Percentiles rank a stretch among this genome's conserved stretches.
Evolutionary conservation across 352 stramenopile species (phyloP).

Genomic region (Globisporangium emineosum): DNA sequence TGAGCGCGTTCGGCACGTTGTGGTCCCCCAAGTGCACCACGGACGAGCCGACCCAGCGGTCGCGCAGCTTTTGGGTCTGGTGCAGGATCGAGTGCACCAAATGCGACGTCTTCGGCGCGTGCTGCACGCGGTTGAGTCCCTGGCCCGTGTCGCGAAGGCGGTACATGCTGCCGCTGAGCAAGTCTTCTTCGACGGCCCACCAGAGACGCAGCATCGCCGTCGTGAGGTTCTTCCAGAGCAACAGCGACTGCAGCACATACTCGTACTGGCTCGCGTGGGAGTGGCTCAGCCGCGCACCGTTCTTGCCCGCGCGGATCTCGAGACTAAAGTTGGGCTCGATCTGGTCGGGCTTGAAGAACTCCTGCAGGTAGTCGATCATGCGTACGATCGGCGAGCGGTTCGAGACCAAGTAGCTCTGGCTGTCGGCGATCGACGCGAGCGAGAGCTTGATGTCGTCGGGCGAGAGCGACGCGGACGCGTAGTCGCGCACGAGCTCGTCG

Average conservation of each 20-base stretch:
- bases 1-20: conserved; percentile 94
- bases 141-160: conserved; percentile 62
- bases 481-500: conserved; percentile 36
- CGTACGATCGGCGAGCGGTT: conserved; percentile 56
- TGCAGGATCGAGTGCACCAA: conserved; percentile 52
- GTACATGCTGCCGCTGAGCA: conserved; percentile 52
- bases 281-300: conserved; percentile 57
- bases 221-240: conserved; percentile 66
- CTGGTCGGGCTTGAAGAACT: conserved; percentile 53
- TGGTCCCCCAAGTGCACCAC: conserved; percentile 93
- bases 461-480: conserved; percentile 41
- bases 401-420: conserved; percentile 53
- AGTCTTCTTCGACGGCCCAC: conserved; percentile 61
- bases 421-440: conserved; percentile 53
- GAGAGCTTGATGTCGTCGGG: conserved; percentile 50
- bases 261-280: conserved; percentile 57
- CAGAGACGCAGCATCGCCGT: conserved; percentile 57
- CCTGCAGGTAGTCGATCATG: conserved; percentile 63
- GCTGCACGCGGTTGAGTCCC: conserved; percentile 66
- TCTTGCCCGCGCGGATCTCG: conserved; percentile 57
- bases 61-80: conserved; percentile 37
- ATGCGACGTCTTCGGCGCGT: conserved; percentile 52
- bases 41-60: conserved; percentile 81
- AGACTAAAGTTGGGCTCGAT: conserved; percentile 40
- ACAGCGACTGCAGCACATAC: conserved; percentile 63